phyloP scores from a whole-genome alignment of 116 monocot genomes.

The Phalaenopsis hybrid region DNA sequence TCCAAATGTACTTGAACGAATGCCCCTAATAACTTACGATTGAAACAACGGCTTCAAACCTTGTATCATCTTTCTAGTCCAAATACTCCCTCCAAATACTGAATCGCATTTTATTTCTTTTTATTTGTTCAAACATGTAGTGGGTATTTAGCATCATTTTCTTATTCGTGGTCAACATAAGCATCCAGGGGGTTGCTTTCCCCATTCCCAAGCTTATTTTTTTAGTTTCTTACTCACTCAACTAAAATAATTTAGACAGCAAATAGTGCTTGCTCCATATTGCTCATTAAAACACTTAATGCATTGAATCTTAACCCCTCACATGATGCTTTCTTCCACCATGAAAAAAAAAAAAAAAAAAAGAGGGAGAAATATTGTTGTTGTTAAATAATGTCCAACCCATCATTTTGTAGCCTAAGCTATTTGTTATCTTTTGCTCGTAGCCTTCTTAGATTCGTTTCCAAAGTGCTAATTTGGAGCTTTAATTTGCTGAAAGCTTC shows the following conservation, averaged over 20 bases:
- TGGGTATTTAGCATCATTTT: conserved; percentile 7
- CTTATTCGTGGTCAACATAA: background rate
- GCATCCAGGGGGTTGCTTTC: conserved; percentile 3
- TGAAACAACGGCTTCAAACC: too few relatives aligned
- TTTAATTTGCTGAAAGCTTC: conserved; percentile 1
- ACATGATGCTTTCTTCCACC: conserved; percentile 1
- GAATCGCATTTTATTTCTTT: background rate
- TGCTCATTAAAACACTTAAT: background rate
- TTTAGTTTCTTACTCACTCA: background rate
- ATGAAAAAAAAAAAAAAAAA: background rate
- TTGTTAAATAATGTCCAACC: background rate
- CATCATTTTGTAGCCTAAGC: conserved; percentile 6
- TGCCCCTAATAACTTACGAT: too few relatives aligned
- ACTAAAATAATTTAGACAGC: background rate
- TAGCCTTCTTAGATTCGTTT: too few relatives aligned
- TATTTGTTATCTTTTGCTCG: background rate
- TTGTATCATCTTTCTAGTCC: background rate
- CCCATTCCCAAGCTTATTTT: background rate
- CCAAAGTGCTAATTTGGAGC: background rate
- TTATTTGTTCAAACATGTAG: background rate
- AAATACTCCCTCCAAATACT: background rate
- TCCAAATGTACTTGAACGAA: too few relatives aligned
- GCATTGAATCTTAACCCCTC: conserved; percentile 8
- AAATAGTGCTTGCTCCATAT: background rate
- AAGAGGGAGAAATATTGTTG: background rate